These are phyloP conservation scores for Iris pallida DNA, from an alignment of 116 monocot genomes.

Conservation along the genomic window DNA sequence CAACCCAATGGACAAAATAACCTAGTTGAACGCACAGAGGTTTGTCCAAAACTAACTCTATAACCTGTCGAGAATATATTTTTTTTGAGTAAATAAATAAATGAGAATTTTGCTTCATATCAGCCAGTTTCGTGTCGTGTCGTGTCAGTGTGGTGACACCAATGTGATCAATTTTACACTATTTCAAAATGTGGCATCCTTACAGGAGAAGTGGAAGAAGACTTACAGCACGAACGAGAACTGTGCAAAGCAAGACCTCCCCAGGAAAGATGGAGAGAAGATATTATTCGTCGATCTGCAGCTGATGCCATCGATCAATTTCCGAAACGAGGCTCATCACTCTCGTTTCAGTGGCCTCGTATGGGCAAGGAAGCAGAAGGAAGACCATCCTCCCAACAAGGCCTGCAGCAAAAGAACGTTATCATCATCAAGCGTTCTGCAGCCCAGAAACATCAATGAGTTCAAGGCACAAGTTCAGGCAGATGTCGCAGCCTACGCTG, in stretches of 20 bases:
- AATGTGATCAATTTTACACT: neutral
- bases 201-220: conserved; percentile 25
- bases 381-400: neutral
- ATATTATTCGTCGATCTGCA: conserved; percentile 48
- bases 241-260: conserved; percentile 6
- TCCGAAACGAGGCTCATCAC: conserved; percentile 1
- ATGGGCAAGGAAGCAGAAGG: conserved; percentile 26
- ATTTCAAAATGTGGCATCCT: neutral
- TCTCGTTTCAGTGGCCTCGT: conserved; percentile 28
- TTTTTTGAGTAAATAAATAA: too few species aligned
- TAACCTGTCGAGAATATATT: too few species aligned
- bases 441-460: neutral
- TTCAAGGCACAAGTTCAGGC: conserved; percentile 14
- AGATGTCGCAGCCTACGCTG: neutral
- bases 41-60: conserved; percentile 15
- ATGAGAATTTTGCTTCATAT: too few species aligned
- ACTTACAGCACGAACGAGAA: neutral
- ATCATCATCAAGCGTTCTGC: conserved; percentile 4
- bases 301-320: conserved; percentile 24
- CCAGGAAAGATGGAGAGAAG: conserved; percentile 12
- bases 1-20: conserved; percentile 16
- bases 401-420: conserved; percentile 7
- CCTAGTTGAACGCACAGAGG: conserved; percentile 29
- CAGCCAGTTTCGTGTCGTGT: neutral
- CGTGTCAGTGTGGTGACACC: neutral